Base-by-base conservation (phyloP, 2,329 filamentous ascomycete species). In the Penicillium rolfsii region DNA sequence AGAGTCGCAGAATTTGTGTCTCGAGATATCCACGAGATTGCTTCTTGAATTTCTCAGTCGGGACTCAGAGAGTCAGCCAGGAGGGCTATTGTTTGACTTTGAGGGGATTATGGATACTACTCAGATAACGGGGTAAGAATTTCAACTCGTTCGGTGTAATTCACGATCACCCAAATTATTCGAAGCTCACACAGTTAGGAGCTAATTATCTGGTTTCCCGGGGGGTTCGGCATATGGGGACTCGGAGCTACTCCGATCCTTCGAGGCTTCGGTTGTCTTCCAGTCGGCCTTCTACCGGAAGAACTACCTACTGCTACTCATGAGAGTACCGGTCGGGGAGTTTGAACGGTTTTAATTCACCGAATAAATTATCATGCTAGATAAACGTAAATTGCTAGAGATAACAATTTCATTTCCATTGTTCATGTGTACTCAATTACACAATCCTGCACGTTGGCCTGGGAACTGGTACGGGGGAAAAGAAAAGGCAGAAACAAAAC, bases 211-310 rank as follows among this genome's bases (percentile, higher is more conserved):
- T 33, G 30, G 30, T 50, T 4, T 26, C 26, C 50, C 6, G 12
- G 33, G 30, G n/a, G 30, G n/a, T 14, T 40, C 52, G 52, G 53
- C 43, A 52, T 19, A 24, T 28, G 57, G 59, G 54, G 52, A 56
- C 46, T 57, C 60, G 60, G 63, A 62, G 61, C 55, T 65, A 41
- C 64, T 66, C 62, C 64, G 62, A 61, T 36, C 45, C 14, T 48
- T 28, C 12, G 12, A 36, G 35, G 3, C 35, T 36, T 36, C 45
- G n/a, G 7, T n/a, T 16, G 45, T 30, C 45, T 50, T 50, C 48
- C n/a, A 35, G 9, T 35, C 28, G 48, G n/a, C 7, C 7, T 50
- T 50, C 48, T 22, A 22, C 48, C 30, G 30, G 19, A 22, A 16
- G 14, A 50, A 16, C 19, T 22, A 49, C 5, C 16, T 9, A 28